A percentile compares a stretch with the other conserved stretches of the same genome.
These are phyloP conservation scores for Solanum paucissectum DNA, from an alignment of 257 asterid genomes.

Conservation along the genomic window DNA sequence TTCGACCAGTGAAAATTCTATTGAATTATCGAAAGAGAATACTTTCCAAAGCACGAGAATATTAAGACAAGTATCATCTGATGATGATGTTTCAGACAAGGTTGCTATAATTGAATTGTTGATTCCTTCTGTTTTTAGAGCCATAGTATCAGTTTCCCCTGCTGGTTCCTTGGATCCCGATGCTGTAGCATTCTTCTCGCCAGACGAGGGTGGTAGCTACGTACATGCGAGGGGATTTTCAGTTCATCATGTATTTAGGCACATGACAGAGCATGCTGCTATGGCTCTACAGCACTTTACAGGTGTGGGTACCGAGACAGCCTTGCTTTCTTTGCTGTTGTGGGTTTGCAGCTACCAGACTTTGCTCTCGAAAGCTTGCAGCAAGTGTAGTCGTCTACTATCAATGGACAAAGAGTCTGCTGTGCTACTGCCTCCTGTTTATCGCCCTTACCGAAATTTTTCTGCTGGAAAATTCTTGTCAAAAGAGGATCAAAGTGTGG, in stretches of 20 bases:
- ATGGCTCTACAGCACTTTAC: conserved; percentile 79
- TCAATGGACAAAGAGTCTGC: conserved; percentile 76
- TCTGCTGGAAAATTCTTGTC: conserved; percentile 17
- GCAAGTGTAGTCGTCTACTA: conserved; percentile 74
- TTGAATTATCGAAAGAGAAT: conserved; percentile 47
- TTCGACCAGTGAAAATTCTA: conserved; percentile 34
- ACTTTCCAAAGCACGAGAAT: conserved; percentile 41
- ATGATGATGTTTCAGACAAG: conserved; percentile 39
- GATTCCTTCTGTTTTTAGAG: conserved; percentile 69
- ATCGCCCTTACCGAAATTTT: conserved; percentile 47
- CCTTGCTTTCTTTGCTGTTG: conserved; percentile 43
- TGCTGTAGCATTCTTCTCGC: conserved; percentile 85
- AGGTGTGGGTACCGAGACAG: conserved; percentile 35
- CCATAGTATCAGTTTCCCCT: conserved; percentile 71
- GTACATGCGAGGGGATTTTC: conserved; percentile 74
- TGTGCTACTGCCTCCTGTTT: conserved; percentile 64
- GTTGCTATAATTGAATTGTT: conserved; percentile 72
- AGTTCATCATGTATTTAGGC: conserved; percentile 56
- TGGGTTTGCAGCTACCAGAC: conserved; percentile 87
- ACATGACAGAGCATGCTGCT: conserved; percentile 81
- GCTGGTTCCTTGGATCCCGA: conserved; percentile 85
- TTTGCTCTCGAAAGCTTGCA: conserved; percentile 64
- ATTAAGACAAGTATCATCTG: conserved; percentile 49
- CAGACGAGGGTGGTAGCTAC: conserved; percentile 95
- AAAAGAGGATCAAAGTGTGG: conserved; percentile 18